Evolutionary conservation across 2,329 filamentous ascomycete genomes (phyloP), one percentile per base, ranked within the genome.

Genomic region (Clonostachys byssicola): DNA sequence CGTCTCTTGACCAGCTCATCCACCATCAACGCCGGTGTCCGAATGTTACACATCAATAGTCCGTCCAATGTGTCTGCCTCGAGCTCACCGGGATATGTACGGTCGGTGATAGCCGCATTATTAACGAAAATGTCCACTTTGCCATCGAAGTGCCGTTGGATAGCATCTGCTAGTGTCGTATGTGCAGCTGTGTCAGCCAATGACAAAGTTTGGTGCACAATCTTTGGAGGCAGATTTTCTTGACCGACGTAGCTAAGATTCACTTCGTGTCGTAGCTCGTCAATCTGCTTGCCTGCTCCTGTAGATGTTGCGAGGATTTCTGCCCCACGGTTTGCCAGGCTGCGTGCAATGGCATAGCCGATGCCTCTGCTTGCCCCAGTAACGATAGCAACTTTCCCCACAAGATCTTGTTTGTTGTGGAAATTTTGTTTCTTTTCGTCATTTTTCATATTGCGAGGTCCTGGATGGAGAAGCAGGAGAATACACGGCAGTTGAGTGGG

Each of bases 41-140:
- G 64, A 1, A 68, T 49, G 30, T 68, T 68, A 17, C 36, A 39
- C 5, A 62, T 60, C 0, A 65, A 16, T 2, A 67, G 47, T 20
- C 64, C 63, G 6, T 62, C 62, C 0, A 65, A n/a, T 3, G 66
- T 47, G 23, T 63, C 63, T 17, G 52, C 47, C 23, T 63, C 59
- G 1, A 68, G 53, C 18, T 61, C 61, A 0, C 59, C 54, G 0
- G 49, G 45, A 0, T 42, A 43, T 52, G 65, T 56, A 2, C 58
- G 52, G 1, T 65, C 64, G 16, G 33, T 43, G 30, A 44, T 35
- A 34, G 20, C 34, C 12, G 20, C 63, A 1, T 56, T 64, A 33
- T 61, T 66, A 23, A 68, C 43, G 5, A 67, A 64, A 33, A 68
- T 66, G 18, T 67, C 58, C 1, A 68, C 51, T 1, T 46, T 55